Evolutionary conservation across 108 stramenopile genomes (phyloP).

Genomic region (Skeletonema tropicum): DNA sequence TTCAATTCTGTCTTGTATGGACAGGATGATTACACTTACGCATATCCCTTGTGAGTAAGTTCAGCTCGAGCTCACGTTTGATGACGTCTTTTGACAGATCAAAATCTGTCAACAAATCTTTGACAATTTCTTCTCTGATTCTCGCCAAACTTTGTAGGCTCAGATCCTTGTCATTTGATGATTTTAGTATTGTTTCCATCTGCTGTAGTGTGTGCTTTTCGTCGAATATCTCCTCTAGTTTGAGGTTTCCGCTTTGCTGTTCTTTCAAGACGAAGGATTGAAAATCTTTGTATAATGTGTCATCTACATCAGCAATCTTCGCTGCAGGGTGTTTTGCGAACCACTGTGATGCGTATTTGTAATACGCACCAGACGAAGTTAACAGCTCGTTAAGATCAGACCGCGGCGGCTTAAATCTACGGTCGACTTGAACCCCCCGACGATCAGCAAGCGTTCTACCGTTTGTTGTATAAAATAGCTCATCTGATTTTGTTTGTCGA

Average conservation of each 20-base stretch:
- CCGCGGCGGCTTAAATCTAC: background rate
- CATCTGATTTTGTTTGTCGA: background rate
- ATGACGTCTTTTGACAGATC: background rate
- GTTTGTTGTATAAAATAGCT: slow-evolving; percentile 1
- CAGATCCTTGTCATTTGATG: background rate
- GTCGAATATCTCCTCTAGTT: background rate
- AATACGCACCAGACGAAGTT: background rate
- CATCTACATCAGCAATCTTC: background rate
- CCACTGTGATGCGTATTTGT: background rate
- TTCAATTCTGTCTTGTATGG: too few species aligned
- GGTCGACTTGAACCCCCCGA: background rate
- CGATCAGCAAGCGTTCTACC: background rate
- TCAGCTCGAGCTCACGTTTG: background rate
- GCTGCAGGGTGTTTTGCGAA: background rate
- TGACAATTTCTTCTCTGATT: background rate
- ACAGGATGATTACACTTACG: too few species aligned
- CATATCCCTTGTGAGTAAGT: background rate
- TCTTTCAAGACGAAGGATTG: background rate
- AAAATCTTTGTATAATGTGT: background rate
- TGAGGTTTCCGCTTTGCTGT: background rate
- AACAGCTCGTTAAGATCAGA: background rate
- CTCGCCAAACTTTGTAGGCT: background rate
- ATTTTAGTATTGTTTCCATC: background rate
- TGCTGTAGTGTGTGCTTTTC: background rate
- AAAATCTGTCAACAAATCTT: background rate